Conservation (phyloP, 192 early-diverging fungal genomes). For the Podila minutissima region DNA sequence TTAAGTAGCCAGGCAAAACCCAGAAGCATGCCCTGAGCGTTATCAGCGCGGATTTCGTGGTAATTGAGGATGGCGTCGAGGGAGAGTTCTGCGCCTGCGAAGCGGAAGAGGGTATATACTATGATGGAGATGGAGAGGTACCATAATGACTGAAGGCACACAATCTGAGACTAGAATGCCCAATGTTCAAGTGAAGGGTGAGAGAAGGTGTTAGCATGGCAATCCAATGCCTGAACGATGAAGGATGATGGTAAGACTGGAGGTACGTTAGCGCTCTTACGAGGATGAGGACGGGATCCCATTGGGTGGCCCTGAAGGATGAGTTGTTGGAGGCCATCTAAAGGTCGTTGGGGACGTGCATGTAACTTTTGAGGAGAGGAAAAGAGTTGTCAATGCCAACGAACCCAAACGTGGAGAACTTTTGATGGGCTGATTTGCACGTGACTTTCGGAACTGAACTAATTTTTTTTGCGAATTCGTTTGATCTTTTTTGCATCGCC, state of each 20-base stretch:
- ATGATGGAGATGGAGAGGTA: conserved; percentile 46
- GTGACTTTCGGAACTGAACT: too few relatives aligned
- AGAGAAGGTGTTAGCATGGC: not conserved
- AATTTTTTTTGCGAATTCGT: not conserved
- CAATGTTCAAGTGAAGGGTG: not conserved
- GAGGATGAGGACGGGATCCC: conserved; percentile 50
- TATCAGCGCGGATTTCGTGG: conserved; percentile 66
- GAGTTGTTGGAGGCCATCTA: conserved; percentile 29
- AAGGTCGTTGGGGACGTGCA: not conserved
- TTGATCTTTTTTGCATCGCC: conserved; percentile 1
- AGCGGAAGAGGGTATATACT: conserved; percentile 23
- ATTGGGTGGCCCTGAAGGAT: conserved; percentile 44
- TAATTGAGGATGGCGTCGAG: conserved; percentile 75
- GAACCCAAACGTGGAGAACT: not conserved
- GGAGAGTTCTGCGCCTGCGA: conserved; percentile 67
- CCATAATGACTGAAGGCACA: conserved; percentile 43
- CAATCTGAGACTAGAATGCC: conserved; percentile 33
- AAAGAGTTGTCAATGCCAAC: not conserved
- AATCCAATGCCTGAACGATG: not conserved
- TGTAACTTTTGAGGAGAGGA: not conserved
- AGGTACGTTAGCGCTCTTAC: conserved; percentile 2
- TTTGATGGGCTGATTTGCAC: too few relatives aligned
- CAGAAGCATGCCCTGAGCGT: conserved; percentile 74
- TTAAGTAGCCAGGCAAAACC: conserved; percentile 73
- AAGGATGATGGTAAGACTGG: conserved; percentile 14